Evolutionary conservation across 768 basidiomycete genomes (phyloP), one percentile per base, ranked within the genome.

Genomic region (Mycena chlorophos): DNA sequence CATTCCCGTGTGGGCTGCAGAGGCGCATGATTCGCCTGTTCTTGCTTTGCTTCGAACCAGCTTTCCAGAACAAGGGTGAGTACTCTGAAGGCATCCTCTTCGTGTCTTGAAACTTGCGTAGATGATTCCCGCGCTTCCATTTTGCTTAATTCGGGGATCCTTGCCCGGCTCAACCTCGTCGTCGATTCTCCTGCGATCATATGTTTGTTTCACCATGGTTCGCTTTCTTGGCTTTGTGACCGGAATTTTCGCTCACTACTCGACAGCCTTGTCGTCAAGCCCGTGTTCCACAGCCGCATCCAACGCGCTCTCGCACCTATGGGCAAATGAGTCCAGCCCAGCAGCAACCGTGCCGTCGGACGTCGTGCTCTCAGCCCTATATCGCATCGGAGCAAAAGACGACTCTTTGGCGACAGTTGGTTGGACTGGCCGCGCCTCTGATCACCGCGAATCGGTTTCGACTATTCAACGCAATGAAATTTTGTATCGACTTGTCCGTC

Each of bases 121-220:
- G 85, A 83, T 61, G 43, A 68, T 14, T 51, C 58, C 8, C 71
- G 72, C 38, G 68, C 79, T 23, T 63, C 66, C 17, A 57, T 78
- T 20, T 54, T 82, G 6, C 66, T 87, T 3, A 69, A 72, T 31
- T 70, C 71, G 31, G 76, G 79, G n/a, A 57, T 73, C 25, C 65
- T 86, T 43, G 61, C 63, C 22, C 67, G 54, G 43, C 59, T 77
- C 27, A 68, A 70, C 20, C 55, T 69, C 19, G 62, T 65, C 28
- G 63, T 72, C 39, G 51, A 70, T 43, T 43, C 66, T 3, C 63
- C 56, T 25, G 60, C 77, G 17, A 58, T 79, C 16, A 63, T 71
- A 16, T 79, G 73, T 64, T 59, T 85, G 8, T 78, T 75, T 49
- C 49, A 72, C 38, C 58, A 78, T 46, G 80, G 84, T 80, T 52